phyloP scores from a whole-genome alignment of 176 grass and related monocot genomes.

The Raddia distichophylla region DNA sequence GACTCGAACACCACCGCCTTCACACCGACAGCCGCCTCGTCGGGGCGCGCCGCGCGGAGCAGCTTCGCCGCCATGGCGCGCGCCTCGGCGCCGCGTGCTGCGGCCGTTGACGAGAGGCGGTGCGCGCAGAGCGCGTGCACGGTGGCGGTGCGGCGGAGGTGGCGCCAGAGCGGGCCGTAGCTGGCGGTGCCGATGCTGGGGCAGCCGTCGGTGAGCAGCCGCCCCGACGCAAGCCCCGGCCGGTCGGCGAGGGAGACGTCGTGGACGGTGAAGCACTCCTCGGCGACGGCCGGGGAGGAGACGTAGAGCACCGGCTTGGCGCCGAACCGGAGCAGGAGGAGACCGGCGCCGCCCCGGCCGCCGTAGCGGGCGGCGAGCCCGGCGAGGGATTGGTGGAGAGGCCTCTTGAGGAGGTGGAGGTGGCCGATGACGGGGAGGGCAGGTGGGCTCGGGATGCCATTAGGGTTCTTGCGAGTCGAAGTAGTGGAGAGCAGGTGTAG shows the following conservation, averaged over 20 bases:
- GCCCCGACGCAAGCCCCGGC: conserved; percentile 39
- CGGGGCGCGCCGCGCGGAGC: neutral
- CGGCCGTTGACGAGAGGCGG: conserved; percentile 32
- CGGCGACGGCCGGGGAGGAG: conserved; percentile 52
- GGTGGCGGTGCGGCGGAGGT: conserved; percentile 63
- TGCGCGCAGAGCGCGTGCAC: conserved; percentile 50
- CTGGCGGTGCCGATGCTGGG: conserved; percentile 18
- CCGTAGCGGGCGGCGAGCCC: conserved; percentile 40
- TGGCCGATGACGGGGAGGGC: conserved; percentile 64
- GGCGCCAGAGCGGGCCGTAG: conserved; percentile 62
- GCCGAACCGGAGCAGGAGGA: conserved; percentile 66
- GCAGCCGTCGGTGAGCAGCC: conserved; percentile 36
- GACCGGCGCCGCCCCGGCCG: neutral
- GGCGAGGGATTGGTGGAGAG: conserved; percentile 58
- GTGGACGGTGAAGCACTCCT: conserved; percentile 68
- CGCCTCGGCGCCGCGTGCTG: conserved; percentile 28
- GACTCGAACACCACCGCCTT: conserved; percentile 50
- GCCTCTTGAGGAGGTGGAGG: conserved; percentile 78
- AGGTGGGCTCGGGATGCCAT: conserved; percentile 45
- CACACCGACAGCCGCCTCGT: conserved; percentile 27
- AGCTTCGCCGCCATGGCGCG: conserved; percentile 41
- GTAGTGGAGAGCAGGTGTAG: neutral
- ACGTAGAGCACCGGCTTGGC: conserved; percentile 52
- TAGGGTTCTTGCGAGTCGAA: neutral
- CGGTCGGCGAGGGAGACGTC: conserved; percentile 65